Evolutionary conservation across 2,329 filamentous ascomycete species (phyloP), one percentile per base, ranked within the genome.

Genomic region (Ascosphaera apis): DNA sequence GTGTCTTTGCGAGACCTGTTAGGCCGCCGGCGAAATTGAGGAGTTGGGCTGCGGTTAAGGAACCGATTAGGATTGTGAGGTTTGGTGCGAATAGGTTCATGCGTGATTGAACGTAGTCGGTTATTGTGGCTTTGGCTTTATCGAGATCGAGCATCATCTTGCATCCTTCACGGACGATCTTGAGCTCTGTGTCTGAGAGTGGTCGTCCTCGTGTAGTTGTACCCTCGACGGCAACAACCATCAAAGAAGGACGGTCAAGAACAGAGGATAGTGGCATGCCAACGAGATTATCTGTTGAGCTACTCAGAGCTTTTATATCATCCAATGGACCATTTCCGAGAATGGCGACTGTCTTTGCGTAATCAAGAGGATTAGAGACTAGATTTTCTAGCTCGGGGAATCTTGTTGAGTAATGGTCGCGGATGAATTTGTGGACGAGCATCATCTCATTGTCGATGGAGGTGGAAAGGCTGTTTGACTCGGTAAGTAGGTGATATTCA

Each of bases 11-110:
- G 8, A 98, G 66, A 25, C 82, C 82, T 1, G 76, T 79, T 21
- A 98, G 62, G 6, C 88, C 88, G 42, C 88, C 88, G 0, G 83
- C 79, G 40, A 82, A 81, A 55, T 93, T 93, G 47, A 98, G 76
- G n/a, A 98, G 69, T 56, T 95, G 86, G 3, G 88, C 88, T 5
- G 88, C 86, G 2, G 86, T 93, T 13, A 92, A 66, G 0, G 86
- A 88, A 13, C 88, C 88, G 39, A 98, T 79, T 13, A 98, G 68
- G 1, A 73, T 75, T 0, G 88, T 92, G 37, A 95, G 59, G 48
- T 98, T 98, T 0, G 88, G 88, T 3, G 88, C 88, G 51, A 95
- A 95, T 23, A 91, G 66, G 45, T 78, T 88, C 81, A 98, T 95
- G 41, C 88, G 79, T 25, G 86, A 93, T 56, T 93, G 81, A 12